Conservation (phyloP, 2,329 filamentous ascomycete species). For the Tolypocladium paradoxum region DNA sequence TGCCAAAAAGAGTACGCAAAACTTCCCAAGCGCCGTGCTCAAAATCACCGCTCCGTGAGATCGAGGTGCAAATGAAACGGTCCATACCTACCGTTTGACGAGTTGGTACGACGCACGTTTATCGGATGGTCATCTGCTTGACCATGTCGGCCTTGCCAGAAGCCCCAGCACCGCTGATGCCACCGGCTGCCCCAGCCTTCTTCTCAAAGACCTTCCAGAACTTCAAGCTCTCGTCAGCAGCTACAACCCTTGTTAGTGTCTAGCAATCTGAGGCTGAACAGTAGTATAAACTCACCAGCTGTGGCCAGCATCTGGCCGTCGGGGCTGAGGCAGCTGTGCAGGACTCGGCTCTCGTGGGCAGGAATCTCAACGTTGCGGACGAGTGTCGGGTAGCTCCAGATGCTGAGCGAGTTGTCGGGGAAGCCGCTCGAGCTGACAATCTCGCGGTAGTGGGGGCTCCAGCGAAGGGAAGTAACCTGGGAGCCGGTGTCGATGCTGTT, state of each 20-base stretch:
- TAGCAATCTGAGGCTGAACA: no score
- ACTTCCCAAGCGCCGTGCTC: slow-evolving; percentile 43
- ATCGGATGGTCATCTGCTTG: slow-evolving; percentile 94
- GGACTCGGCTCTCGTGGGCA: slow-evolving; percentile 89
- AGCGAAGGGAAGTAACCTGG: slow-evolving; percentile 90
- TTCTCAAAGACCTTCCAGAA: slow-evolving; percentile 99
- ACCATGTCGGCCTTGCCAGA: slow-evolving; percentile 74
- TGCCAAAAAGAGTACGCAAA: slow-evolving; percentile 26
- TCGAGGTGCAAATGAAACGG: slow-evolving; percentile 30
- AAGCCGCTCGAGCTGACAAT: slow-evolving; percentile 96
- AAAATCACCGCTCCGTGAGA: slow-evolving; percentile 29
- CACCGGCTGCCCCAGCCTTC: slow-evolving; percentile 67
- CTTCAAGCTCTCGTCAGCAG: slow-evolving; percentile 93
- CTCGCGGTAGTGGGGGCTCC: slow-evolving; percentile 96
- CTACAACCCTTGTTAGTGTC: slow-evolving; percentile 23
- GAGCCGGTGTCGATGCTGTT: slow-evolving; percentile 99
- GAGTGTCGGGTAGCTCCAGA: slow-evolving; percentile 96
- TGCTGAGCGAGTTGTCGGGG: slow-evolving; percentile 97
- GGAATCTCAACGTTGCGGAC: slow-evolving; percentile 98
- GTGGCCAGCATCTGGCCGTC: slow-evolving; percentile 98
- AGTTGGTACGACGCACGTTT: slow-evolving; percentile 22
- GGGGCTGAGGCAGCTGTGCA: slow-evolving; percentile 93
- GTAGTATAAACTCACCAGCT: slow-evolving; percentile 46
- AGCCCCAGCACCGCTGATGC: slow-evolving; percentile 53
- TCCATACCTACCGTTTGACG: slow-evolving; percentile 35